Base-by-base conservation (phyloP, 2,329 filamentous ascomycete species). In the Phialophora tarda region DNA sequence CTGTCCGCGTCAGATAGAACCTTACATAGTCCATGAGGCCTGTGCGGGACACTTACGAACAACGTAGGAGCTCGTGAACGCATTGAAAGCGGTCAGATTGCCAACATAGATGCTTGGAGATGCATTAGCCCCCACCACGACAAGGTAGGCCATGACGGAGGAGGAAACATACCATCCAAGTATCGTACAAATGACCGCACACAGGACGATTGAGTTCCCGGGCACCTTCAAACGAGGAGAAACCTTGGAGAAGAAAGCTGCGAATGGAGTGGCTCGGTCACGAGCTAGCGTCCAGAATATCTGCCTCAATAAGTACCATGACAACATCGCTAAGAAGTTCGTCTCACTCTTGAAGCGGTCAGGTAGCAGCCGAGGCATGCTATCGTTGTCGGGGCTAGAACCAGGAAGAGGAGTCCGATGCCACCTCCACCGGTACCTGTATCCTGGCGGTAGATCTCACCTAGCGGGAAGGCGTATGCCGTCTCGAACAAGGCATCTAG, bases 361-460 rank as follows among this genome's bases (percentile, higher is more conserved):
- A 63, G 21, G 28, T 63, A 63, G 47, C 61, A 63, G 41, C 61
- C 61, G n/a, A 63, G 41, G 28, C 61, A 63, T 17, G 61, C 61
- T 38, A 65, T 65, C 8, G 41, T 48, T 5, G 82, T 83, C 1
- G 84, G 82, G 0, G 87, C 73, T 68, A 85, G 81, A 34, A 85
- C 80, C 1, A 90, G 79, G 32, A 85, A 75, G 0, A 86, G 77
- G 2, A 88, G 75, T 0, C 82, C 84, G 0, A 82, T 79, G 0
- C 84, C 82, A 0, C 84, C 85, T 0, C 79, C 79, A 0, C 76
- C 78, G 1, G 81, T 83, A 0, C 82, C 80, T 0, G 85, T 86
- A 0, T 84, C 85, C 74, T 88, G 86, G 24, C 74, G 80, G 75
- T 91, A 91, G 65, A 91, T 88, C 59, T 88, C 85, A 8, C 86